Base-by-base conservation (phyloP, 495 filamentous ascomycete species). In the Tuber borchii region DNA sequence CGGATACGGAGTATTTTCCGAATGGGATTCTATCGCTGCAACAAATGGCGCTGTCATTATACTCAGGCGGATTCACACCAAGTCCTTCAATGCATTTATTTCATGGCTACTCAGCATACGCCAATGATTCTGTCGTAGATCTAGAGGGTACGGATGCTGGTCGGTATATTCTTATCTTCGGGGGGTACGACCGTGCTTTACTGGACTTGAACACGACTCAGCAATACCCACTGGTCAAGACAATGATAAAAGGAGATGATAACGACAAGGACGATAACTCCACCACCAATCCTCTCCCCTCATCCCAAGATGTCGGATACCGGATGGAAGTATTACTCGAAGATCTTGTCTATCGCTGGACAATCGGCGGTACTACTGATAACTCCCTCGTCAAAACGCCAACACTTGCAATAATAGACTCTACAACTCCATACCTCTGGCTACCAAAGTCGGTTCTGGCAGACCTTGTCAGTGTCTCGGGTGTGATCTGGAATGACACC, bases 401-500 rank as follows among this genome's bases (percentile, higher is more conserved):
- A n/a, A 72, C 37, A 9, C 71, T 80, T 10, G 78, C 77, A 17
- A 73, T 81, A 69, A 76, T 81, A 44, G 79, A 81, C 71, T 81
- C 79, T 34, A 81, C 75, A 9, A 81, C 79, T 4, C 79, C 79
- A 16, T 81, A 79, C 72, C 31, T 81, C 75, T 81, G 79, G 79
- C 73, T 81, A 16, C 79, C 79, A 12, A 80, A 81, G 65, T 73
- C 74, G 12, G 51, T 46, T 17, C 46, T 75, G 31, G 65, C 71
- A 31, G 31, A 68, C 7, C 34, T 81, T n/a, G 31, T 81, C 22
- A 8, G 90, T 31, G 88, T 90, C 70, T 80, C 83, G 31, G 89
- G 85, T 40, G 78, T 97, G 34, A 81, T 79, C 65, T 98, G 92
- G 91, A 87, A 88, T 80, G 84, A 86, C 14, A 84, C 85, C 71